Base-by-base conservation (phyloP, 352 stramenopile genomes). In the Pythium aquatile region DNA sequence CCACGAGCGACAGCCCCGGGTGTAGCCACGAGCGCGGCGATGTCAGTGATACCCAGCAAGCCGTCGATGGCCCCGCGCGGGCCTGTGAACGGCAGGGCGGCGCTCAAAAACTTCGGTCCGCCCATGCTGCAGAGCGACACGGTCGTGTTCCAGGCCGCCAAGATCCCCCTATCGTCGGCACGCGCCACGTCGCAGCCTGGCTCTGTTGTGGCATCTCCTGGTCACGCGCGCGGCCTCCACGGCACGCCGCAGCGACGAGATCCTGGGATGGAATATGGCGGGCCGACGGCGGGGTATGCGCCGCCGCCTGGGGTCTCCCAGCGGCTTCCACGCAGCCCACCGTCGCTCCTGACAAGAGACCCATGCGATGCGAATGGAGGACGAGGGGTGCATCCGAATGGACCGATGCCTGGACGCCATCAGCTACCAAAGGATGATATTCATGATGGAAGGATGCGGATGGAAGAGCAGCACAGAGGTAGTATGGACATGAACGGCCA, bases 131-230 rank as follows among this genome's bases (percentile, higher is more conserved):
- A 78, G 30, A 81, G 78, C 58, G 80, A 89, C 62, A 85, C 80
- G 0, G 75, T 89, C 30, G 78, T 89, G 24, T 89, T 89, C 66
- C 78, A 79, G 52, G 68, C 80, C 58, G 74, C 80, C 17, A 87
- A 86, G 51, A 63, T 81, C 13, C 78, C 75, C 26, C 62, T 65
- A 7, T 81, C 74, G 55, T 57, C 78, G 65, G 29, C 80, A 62
- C 64, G 58, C 35, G 61, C 68, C n/a, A 63, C 66, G 13, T 57
- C 58, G 1, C 55, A 65, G 4, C 61, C 63, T 26, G 72, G 67
- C 37, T 14, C 61, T 1, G 56, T 39, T 0, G 55, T 63, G 11
- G 53, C 57, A n/a, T 16, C 52, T 7, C 32, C 55, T 37, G 16
- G 14, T 13, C 29, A 44, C 17, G 9, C 14, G 29, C 28, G 52